Conservation (phyloP, 2,329 filamentous ascomycete genomes). For the Claviceps fusiformis region DNA sequence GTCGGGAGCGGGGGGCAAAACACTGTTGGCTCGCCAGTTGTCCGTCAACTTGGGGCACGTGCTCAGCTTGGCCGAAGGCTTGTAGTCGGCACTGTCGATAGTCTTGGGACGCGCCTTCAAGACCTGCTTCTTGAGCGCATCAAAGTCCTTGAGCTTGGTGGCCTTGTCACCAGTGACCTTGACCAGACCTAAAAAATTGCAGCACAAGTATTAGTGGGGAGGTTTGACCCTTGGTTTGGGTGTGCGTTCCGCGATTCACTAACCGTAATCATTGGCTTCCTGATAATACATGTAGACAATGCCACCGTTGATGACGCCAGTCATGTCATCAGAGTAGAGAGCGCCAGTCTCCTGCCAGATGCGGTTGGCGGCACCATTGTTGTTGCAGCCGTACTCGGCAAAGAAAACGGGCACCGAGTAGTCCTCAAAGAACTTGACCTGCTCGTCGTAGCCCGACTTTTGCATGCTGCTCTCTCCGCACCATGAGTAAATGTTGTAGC, state of each 20-base stretch:
- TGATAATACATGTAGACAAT: slow-evolving; percentile 99
- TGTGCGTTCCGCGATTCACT: slow-evolving; percentile 11
- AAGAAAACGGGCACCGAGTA: slow-evolving; percentile 97
- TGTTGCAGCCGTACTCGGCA: slow-evolving; percentile 96
- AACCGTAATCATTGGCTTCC: slow-evolving; percentile 78
- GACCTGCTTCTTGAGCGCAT: slow-evolving; percentile 56
- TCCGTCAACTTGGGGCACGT: slow-evolving; percentile 54
- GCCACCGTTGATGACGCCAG: slow-evolving; percentile 77
- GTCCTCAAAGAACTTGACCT: slow-evolving; percentile 73
- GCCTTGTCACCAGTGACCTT: slow-evolving; percentile 43
- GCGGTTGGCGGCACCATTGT: slow-evolving; percentile 47
- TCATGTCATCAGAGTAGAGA: slow-evolving; percentile 74
- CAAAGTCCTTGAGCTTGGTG: slow-evolving; percentile 60
- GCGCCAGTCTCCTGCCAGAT: slow-evolving; percentile 74
- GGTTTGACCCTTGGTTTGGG: too few relatives aligned
- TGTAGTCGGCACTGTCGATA: slow-evolving; percentile 56
- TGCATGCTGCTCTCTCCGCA: slow-evolving; percentile 72
- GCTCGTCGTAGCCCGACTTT: slow-evolving; percentile 65
- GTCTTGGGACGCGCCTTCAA: slow-evolving; percentile 51
- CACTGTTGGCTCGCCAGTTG: slow-evolving; percentile 51
- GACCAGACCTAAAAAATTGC: slow-evolving; percentile 45
- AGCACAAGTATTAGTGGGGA: neutral
- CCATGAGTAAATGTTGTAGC: slow-evolving; percentile 99
- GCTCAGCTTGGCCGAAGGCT: slow-evolving; percentile 54
- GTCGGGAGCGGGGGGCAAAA: slow-evolving; percentile 75